Evolutionary conservation across 441 rosid genomes (phyloP).

Genomic region (Gossypium gossypioides): DNA sequence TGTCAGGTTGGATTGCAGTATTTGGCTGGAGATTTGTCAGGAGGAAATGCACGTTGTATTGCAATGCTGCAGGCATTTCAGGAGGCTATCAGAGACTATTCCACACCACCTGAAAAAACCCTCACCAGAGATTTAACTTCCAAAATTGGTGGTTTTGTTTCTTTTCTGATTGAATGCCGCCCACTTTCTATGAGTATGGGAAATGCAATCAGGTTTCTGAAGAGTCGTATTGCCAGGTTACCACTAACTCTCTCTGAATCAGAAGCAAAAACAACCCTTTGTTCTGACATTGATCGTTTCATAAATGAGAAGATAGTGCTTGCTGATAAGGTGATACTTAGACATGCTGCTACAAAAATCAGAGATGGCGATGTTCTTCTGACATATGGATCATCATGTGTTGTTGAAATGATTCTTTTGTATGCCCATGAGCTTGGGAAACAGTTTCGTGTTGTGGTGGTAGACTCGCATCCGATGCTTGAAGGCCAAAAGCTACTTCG

Average conservation of each 20-base stretch:
- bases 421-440: constrained; percentile 52
- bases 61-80: constrained; percentile 62
- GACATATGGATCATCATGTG: constrained; percentile 55
- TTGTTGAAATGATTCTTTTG: constrained; percentile 56
- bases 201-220: constrained; percentile 58
- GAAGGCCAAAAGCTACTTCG: constrained; percentile 55
- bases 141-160: constrained; percentile 46
- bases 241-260: constrained; percentile 38
- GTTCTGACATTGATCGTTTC: constrained; percentile 50
- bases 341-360: constrained; percentile 48
- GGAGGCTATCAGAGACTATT: constrained; percentile 46
- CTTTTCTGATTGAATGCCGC: constrained; percentile 53
- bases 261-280: constrained; percentile 48
- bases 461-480: constrained; percentile 50
- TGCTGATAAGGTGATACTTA: constrained; percentile 56
- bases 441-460: constrained; percentile 46
- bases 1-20: constrained; percentile 52
- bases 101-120: constrained; percentile 43
- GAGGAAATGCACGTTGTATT: constrained; percentile 55
- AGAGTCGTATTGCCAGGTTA: constrained; percentile 47
- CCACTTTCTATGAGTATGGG: constrained; percentile 74
- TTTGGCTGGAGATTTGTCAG: constrained; percentile 48
- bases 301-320: constrained; percentile 53
- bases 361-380: constrained; percentile 69
- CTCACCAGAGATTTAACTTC: constrained; percentile 46